Percentiles rank a stretch among this genome's conserved stretches.
Conservation (phyloP, 1,139 yeast species). For the Kodamaea arcana region DNA sequence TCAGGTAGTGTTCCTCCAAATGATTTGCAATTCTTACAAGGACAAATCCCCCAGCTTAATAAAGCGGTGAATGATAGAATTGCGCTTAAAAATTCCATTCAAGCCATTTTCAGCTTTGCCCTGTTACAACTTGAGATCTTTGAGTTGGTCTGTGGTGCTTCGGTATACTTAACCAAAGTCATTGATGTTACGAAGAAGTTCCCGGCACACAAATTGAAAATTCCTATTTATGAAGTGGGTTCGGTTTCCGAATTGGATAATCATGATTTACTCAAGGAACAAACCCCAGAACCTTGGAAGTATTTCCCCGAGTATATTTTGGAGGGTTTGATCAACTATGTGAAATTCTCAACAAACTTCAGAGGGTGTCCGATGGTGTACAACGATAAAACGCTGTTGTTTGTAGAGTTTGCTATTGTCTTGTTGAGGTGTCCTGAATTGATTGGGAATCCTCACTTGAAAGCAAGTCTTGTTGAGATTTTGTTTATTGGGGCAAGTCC, state of each 20-base stretch:
- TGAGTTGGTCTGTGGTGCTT: slow-evolving; percentile 73
- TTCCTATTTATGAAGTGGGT: slow-evolving; percentile 63
- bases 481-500: slow-evolving; percentile 74
- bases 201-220: slow-evolving; percentile 50
- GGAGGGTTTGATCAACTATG: slow-evolving; percentile 78
- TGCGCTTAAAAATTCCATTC: slow-evolving; percentile 50
- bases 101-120: slow-evolving; percentile 55
- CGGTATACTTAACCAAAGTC: slow-evolving; percentile 64
- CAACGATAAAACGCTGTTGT: slow-evolving; percentile 46
- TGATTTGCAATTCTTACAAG: slow-evolving; percentile 26
- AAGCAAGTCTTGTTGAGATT: slow-evolving; percentile 77
- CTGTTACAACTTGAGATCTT: slow-evolving; percentile 61
- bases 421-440: slow-evolving; percentile 81
- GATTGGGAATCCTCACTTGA: slow-evolving; percentile 89
- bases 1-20: slow-evolving; percentile 22
- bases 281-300: slow-evolving; percentile 75
- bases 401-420: slow-evolving; percentile 69
- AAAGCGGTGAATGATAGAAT: slow-evolving; percentile 35
- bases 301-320: slow-evolving; percentile 82
- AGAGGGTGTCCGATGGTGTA: slow-evolving; percentile 59
- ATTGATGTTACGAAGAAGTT: slow-evolving; percentile 67
- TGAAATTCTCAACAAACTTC: slow-evolving; percentile 61
- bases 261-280: slow-evolving; percentile 58
- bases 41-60: slow-evolving; percentile 45
- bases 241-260: slow-evolving; percentile 55